Percentiles rank a stretch among this genome's conserved stretches.
Conservation (phyloP, 176 grass and related monocot genomes). For the Cymbopogon citratus region DNA sequence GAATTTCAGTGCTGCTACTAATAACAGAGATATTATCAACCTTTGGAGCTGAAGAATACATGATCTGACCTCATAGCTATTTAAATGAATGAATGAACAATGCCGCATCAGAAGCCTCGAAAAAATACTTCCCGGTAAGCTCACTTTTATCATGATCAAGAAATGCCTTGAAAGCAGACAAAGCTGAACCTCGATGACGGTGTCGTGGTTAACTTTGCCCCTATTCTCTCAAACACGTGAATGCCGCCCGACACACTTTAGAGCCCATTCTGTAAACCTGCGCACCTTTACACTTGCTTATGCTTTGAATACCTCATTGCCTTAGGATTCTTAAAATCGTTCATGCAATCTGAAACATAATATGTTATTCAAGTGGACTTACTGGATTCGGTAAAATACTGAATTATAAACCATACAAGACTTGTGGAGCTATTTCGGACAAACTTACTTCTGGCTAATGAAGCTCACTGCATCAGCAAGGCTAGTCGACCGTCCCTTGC, state of each 20-base stretch:
- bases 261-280: conserved; percentile 97
- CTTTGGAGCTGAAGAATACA: too few relatives aligned
- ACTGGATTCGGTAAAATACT: not conserved
- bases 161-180: conserved; percentile 88
- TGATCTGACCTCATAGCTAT: too few relatives aligned
- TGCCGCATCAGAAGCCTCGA: conserved; percentile 84
- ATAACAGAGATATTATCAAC: too few relatives aligned
- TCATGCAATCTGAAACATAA: conserved; percentile 63
- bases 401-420: not conserved
- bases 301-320: conserved; percentile 83
- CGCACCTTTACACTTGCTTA: conserved; percentile 83
- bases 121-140: conserved; percentile 95
- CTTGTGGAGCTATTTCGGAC: not conserved
- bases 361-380: conserved; percentile 1
- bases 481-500: conserved; percentile 61
- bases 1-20: too few relatives aligned
- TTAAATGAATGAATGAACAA: too few relatives aligned
- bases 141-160: conserved; percentile 79
- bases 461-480: conserved; percentile 72
- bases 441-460: conserved; percentile 90
- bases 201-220: conserved; percentile 56
- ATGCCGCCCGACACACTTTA: conserved; percentile 79
- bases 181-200: conserved; percentile 73
- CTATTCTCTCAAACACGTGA: conserved; percentile 46
- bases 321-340: conserved; percentile 85